These are phyloP conservation scores for Kwoniella sp. DNA, from an alignment of 768 basidiomycete species.

Conservation along the genomic window DNA sequence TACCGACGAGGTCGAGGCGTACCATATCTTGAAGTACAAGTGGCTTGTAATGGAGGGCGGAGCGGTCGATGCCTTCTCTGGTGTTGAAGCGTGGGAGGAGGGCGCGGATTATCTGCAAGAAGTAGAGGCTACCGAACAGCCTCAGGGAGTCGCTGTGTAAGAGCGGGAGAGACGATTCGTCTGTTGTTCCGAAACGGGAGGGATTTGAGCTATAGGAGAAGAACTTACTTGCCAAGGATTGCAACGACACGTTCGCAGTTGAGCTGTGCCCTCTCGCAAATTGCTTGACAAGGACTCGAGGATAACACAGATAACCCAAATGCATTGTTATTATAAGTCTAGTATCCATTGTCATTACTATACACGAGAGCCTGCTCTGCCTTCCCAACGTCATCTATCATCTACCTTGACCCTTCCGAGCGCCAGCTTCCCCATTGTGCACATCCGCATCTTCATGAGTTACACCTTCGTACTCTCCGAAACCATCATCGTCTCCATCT, in stretches of 20 bases:
- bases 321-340: neutral
- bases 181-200: too few relatives aligned
- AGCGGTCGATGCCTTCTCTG: constrained; percentile 65
- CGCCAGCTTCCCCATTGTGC: neutral
- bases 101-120: constrained; percentile 12
- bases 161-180: too few relatives aligned
- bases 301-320: neutral
- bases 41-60: constrained; percentile 77
- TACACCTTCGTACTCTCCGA: constrained; percentile 49
- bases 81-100: constrained; percentile 7
- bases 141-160: neutral
- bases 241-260: too few relatives aligned
- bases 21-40: constrained; percentile 80
- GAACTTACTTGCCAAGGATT: too few relatives aligned
- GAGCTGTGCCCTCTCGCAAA: too few relatives aligned
- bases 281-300: too few relatives aligned
- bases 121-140: constrained; percentile 3
- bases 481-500: constrained; percentile 41
- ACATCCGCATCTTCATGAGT: constrained; percentile 14
- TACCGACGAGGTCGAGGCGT: constrained; percentile 68
- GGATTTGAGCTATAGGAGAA: too few relatives aligned
- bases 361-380: neutral
- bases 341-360: neutral
- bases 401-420: neutral
- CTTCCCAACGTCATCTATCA: neutral